These are phyloP conservation scores for Albugo candida DNA, from an alignment of 352 stramenopile genomes.

Conservation along the genomic window DNA sequence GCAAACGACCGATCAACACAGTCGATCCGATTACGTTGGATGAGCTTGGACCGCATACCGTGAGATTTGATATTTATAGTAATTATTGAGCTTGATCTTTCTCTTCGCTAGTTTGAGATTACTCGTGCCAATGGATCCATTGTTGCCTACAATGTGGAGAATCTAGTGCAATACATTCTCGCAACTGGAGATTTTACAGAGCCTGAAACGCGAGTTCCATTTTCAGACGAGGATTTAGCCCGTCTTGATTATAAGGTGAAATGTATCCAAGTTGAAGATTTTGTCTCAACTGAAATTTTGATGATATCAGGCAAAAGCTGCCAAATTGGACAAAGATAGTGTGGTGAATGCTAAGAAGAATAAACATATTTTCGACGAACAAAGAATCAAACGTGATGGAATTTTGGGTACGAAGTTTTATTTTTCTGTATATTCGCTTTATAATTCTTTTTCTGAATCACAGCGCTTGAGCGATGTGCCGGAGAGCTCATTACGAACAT, in stretches of 20 bases:
- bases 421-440: background rate
- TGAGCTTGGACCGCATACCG: slow-evolving; percentile 51
- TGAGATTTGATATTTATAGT: slow-evolving; percentile 10
- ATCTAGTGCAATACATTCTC: slow-evolving; percentile 76
- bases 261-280: slow-evolving; percentile 2
- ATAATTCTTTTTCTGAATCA: background rate
- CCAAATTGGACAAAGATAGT: slow-evolving; percentile 39
- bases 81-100: slow-evolving; percentile 1
- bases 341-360: slow-evolving; percentile 57
- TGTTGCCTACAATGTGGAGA: slow-evolving; percentile 74
- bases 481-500: slow-evolving; percentile 79
- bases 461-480: slow-evolving; percentile 64
- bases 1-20: slow-evolving; percentile 46
- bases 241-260: slow-evolving; percentile 48
- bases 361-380: slow-evolving; percentile 55
- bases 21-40: slow-evolving; percentile 80
- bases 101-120: slow-evolving; percentile 50
- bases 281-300: background rate
- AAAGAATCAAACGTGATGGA: slow-evolving; percentile 65
- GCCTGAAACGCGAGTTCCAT: slow-evolving; percentile 72
- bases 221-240: slow-evolving; percentile 59
- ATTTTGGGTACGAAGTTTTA: slow-evolving; percentile 27
- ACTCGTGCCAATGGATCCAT: slow-evolving; percentile 61
- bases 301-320: slow-evolving; percentile 26
- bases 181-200: slow-evolving; percentile 78